Evolutionary conservation across 2,329 filamentous ascomycete genomes (phyloP), one percentile per base, ranked within the genome.

Genomic region (Colletotrichum filicis): DNA sequence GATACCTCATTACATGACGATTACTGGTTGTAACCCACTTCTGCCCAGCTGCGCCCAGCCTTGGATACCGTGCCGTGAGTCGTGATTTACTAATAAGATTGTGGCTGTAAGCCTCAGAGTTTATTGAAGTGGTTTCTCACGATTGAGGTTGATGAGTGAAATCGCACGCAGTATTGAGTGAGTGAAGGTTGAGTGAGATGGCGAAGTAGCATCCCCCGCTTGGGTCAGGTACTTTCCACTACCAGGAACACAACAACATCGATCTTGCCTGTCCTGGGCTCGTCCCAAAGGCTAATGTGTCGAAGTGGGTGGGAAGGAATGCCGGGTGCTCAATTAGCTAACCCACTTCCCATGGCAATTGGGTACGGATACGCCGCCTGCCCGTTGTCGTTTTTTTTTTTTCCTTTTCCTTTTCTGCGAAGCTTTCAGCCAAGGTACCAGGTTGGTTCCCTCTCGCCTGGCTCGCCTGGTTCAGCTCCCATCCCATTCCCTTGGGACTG

Each of bases 281-380:
- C 58, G 56, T 56, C 5, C 26, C 49, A 19, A 46, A 57, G 59
- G 37, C 42, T 56, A 28, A 64, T 32, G 58, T 49, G 28, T 16
- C 37, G 42, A 22, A 22, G 42, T 49, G 42, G 42, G 19, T 49
- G 42, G 42, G 42, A 49, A 49, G 42, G 42, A 49, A 49, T 22
- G 60, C 37, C 26, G 26, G 37, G 60, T 53, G 60, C 42, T 49
- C 60, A 30, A 3, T 46, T 55, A 24, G 46, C 64, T 37, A 73
- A 60, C 70, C 66, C 66, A 66, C 67, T 71, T 71, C 68, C 71
- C 32, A 37, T 56, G 42, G 56, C 56, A 61, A 64, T 66, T 68
- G 37, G 59, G 59, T 55, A 60, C 65, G 16, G 11, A 57, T 67
- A 49, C 53, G 24, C 58, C 14, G 42, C 60, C 42, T 26, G 32